A percentile compares a stretch with the other conserved stretches of the same genome.
Conservation (phyloP, 1,284 basidiomycete species). For the Schizopora paradoxa region DNA sequence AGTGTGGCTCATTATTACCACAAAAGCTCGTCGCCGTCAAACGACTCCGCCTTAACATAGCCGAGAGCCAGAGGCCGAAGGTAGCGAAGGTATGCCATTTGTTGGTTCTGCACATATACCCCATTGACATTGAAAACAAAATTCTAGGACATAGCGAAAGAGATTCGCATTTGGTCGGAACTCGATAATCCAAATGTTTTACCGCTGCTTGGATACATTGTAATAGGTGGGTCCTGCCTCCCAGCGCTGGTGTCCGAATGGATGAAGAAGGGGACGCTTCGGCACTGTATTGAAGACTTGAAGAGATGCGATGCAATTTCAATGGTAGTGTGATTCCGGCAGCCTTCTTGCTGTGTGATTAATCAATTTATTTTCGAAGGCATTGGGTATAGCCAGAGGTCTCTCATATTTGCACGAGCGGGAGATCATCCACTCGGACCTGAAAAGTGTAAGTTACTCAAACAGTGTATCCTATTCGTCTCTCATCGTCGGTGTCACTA, state of each 20-base stretch:
- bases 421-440: constrained; percentile 6
- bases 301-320: not conserved
- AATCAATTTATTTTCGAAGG: not conserved
- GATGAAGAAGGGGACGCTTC: constrained; percentile 11
- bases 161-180: constrained; percentile 12
- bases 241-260: constrained; percentile 14
- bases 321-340: constrained; percentile 3
- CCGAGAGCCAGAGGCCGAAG: not conserved
- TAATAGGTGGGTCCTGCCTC: constrained; percentile 4
- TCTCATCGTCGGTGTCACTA: not conserved
- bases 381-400: constrained; percentile 5
- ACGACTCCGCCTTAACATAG: not conserved
- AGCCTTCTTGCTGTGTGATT: not conserved
- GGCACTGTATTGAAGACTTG: not conserved
- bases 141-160: constrained; percentile 2
- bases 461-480: not conserved
- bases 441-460: constrained; percentile 8
- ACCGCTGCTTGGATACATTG: constrained; percentile 12
- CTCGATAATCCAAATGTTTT: constrained; percentile 14
- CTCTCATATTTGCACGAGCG: constrained; percentile 6
- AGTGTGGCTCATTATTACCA: not conserved
- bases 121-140: not conserved
- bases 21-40: constrained; percentile 1
- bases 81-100: not conserved
- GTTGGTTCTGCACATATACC: not conserved